Conservation (phyloP, 202 grass and related monocot species). For the Digitaria exilis region DNA sequence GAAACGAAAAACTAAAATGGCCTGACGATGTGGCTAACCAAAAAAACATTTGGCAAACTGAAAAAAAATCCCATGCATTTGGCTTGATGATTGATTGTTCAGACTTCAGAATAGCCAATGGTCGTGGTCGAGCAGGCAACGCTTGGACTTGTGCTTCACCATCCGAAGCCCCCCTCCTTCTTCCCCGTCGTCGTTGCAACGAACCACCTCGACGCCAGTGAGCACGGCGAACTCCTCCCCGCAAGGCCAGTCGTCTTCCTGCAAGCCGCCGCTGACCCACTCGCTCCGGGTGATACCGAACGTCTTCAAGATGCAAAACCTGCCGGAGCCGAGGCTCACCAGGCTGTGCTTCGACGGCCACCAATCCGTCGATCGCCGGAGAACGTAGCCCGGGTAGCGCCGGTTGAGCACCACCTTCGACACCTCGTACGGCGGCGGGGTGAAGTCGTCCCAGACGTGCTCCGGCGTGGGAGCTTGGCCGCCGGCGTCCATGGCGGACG, state of each 20-base stretch:
- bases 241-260: too few species aligned
- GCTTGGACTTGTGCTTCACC: constrained; percentile 15
- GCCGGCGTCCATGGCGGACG: background rate
- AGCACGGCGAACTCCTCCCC: background rate
- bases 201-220: background rate
- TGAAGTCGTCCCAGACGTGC: background rate
- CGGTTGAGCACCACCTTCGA: background rate
- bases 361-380: too few species aligned
- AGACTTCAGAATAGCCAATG: background rate
- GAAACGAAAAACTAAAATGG: too few species aligned
- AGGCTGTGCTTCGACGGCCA: background rate
- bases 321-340: background rate
- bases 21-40: too few species aligned
- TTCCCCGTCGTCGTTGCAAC: background rate
- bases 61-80: too few species aligned
- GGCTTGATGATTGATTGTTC: background rate
- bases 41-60: too few species aligned
- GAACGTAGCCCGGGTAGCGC: background rate
- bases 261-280: too few species aligned
- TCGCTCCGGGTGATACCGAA: background rate
- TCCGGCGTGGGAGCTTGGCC: background rate
- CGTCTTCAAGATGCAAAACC: background rate
- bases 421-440: background rate
- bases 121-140: background rate
- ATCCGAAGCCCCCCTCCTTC: background rate